Evolutionary conservation across 768 basidiomycete genomes (phyloP).

Genomic region (Clitopilus hobsonii): DNA sequence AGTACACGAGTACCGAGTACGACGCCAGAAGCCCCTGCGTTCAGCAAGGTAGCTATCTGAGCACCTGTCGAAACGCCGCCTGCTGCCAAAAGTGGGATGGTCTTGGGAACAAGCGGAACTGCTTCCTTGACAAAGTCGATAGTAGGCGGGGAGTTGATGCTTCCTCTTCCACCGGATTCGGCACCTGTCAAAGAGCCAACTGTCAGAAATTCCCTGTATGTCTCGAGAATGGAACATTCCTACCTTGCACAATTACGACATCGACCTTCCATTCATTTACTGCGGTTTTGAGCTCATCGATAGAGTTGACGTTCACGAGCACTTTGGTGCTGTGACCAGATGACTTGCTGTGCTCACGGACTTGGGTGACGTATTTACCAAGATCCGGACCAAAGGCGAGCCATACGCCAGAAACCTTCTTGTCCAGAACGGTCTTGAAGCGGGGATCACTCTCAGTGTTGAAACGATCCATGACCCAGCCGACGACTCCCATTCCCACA

Average conservation of each 20-base stretch:
- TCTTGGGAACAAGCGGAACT: too few relatives aligned
- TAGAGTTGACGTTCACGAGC: constrained; percentile 46
- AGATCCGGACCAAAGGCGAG: constrained; percentile 54
- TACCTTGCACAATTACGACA: constrained; percentile 64
- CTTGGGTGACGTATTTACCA: constrained; percentile 44
- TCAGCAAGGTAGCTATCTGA: constrained; percentile 46
- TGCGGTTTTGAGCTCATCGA: constrained; percentile 44
- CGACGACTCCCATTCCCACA: constrained; percentile 54
- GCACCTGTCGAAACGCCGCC: constrained; percentile 53
- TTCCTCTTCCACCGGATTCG: constrained; percentile 29
- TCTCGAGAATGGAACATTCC: neutral
- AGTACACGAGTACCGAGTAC: constrained; percentile 58
- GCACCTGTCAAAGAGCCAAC: constrained; percentile 14
- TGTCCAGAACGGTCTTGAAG: constrained; percentile 38
- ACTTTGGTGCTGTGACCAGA: constrained; percentile 43
- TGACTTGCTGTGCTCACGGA: constrained; percentile 33
- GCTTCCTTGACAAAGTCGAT: constrained; percentile 44
- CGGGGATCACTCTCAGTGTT: constrained; percentile 27
- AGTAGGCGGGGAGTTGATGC: constrained; percentile 39
- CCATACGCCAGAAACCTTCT: constrained; percentile 51
- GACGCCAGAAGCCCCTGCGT: constrained; percentile 49
- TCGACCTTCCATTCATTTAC: constrained; percentile 49
- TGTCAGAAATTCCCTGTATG: constrained; percentile 4
- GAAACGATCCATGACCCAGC: constrained; percentile 49
- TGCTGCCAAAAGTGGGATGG: constrained; percentile 53